A percentile compares a stretch with the other conserved stretches of the same genome.
phyloP scores from a whole-genome alignment of 352 stramenopile species.

The Peronospora belbahrii region DNA sequence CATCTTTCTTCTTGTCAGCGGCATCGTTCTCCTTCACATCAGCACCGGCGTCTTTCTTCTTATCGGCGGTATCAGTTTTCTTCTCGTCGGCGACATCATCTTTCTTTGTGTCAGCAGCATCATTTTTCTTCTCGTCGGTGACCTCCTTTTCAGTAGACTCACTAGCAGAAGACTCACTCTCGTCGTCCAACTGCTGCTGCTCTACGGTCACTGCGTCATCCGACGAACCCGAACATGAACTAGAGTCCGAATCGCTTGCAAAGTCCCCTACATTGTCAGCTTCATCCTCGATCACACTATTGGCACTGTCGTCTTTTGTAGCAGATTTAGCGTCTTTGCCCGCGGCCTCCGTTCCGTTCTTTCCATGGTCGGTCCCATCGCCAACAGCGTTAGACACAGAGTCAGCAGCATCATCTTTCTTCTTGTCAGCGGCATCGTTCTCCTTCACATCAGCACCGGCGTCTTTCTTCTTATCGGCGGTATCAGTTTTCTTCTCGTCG shows the following conservation, averaged over 20 bases:
- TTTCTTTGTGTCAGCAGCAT: not conserved
- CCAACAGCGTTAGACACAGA: too few species aligned
- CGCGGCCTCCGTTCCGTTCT: too few species aligned
- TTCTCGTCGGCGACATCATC: not conserved
- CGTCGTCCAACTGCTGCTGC: constrained; percentile 21
- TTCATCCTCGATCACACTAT: constrained; percentile 11
- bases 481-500: too few species aligned
- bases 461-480: constrained; percentile 7
- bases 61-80: constrained; percentile 1
- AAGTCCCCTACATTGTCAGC: constrained; percentile 18
- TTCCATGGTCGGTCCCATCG: too few species aligned
- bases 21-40: not conserved
- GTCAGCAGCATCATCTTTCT: not conserved
- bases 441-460: too few species aligned
- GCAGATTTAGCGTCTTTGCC: too few species aligned
- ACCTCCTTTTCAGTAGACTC: constrained; percentile 18
- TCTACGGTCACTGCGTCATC: constrained; percentile 14
- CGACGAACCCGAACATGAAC: constrained; percentile 16
- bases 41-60: constrained; percentile 8
- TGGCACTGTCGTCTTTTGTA: constrained; percentile 16
- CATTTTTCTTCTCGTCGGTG: constrained; percentile 21
- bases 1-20: too few species aligned
- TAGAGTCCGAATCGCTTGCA: too few species aligned
- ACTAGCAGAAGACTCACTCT: constrained; percentile 20
- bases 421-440: not conserved